These are phyloP conservation scores for Secale cereale DNA, from an alignment of 176 grass and related monocot genomes.

Conservation along the genomic window DNA sequence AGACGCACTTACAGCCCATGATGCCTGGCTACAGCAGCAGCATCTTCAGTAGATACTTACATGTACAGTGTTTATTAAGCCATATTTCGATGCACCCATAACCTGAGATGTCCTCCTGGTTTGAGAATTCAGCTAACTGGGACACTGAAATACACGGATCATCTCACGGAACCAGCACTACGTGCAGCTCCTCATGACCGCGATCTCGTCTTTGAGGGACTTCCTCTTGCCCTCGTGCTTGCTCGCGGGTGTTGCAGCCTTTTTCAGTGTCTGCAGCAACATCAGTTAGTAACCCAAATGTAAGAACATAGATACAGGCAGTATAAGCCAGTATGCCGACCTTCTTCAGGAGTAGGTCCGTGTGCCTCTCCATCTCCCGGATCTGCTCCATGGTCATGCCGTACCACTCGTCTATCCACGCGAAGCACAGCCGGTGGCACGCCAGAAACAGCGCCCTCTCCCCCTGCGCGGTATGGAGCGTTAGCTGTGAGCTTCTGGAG, in stretches of 20 bases:
- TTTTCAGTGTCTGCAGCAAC: constrained; percentile 35
- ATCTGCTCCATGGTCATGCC: constrained; percentile 80
- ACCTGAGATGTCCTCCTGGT: neutral
- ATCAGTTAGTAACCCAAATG: neutral
- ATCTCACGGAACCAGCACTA: neutral
- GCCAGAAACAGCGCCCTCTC: constrained; percentile 74
- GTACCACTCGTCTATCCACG: constrained; percentile 93
- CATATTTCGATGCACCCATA: neutral
- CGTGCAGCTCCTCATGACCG: constrained; percentile 36
- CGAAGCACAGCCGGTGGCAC: constrained; percentile 82
- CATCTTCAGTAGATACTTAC: neutral
- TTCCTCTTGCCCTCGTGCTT: constrained; percentile 41
- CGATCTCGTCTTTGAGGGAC: constrained; percentile 40
- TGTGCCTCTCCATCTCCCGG: constrained; percentile 72
- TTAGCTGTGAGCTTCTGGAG: constrained; percentile 23
- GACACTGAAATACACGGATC: neutral
- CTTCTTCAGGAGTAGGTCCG: constrained; percentile 70
- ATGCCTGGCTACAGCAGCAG: neutral
- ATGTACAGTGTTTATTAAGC: neutral
- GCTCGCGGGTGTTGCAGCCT: constrained; percentile 3
- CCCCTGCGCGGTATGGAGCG: constrained; percentile 26
- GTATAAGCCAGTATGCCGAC: constrained; percentile 2
- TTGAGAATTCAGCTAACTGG: neutral
- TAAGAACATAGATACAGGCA: neutral
- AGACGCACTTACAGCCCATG: neutral